Evolutionary conservation across 192 early-diverging fungal genomes (phyloP).

Genomic region (Coemansia umbellata): DNA sequence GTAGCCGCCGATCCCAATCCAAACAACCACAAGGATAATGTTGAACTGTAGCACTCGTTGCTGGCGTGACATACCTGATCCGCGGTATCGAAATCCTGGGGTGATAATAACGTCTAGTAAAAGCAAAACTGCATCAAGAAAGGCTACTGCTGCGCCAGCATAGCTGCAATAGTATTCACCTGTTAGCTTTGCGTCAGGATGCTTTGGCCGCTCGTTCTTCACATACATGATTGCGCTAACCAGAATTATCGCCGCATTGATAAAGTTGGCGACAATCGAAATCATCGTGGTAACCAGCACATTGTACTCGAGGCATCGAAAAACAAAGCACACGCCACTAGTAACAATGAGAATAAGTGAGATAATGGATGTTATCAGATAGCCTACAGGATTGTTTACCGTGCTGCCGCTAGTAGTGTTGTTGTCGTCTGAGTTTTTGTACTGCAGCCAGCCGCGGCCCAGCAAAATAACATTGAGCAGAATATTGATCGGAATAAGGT

Average conservation of each 20-base stretch:
- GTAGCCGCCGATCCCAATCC: slow-evolving; percentile 51
- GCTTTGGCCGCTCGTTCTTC: slow-evolving; percentile 33
- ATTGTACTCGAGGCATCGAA: slow-evolving; percentile 49
- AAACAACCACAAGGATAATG: slow-evolving; percentile 46
- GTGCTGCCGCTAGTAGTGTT: slow-evolving; percentile 5
- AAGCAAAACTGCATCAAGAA: slow-evolving; percentile 39
- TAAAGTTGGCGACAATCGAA: slow-evolving; percentile 38
- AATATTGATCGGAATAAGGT: slow-evolving; percentile 48
- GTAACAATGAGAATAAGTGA: slow-evolving; percentile 41
- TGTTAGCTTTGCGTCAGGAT: slow-evolving; percentile 36
- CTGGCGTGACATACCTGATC: slow-evolving; percentile 50
- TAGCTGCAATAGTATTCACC: slow-evolving; percentile 51
- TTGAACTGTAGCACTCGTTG: slow-evolving; percentile 52
- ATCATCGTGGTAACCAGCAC: slow-evolving; percentile 33
- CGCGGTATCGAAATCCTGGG: slow-evolving; percentile 49
- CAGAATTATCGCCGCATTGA: slow-evolving; percentile 36
- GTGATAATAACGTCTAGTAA: slow-evolving; percentile 38
- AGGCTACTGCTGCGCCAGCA: slow-evolving; percentile 37
- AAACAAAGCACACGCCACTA: slow-evolving; percentile 45
- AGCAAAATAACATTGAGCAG: slow-evolving; percentile 49
- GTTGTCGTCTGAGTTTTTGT: slow-evolving; percentile 1
- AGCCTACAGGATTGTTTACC: slow-evolving; percentile 39
- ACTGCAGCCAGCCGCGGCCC: slow-evolving; percentile 47
- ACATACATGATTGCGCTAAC: slow-evolving; percentile 43
- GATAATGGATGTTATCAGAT: slow-evolving; percentile 35